A percentile compares a stretch with the other conserved stretches of the same genome.
phyloP scores from a whole-genome alignment of 768 basidiomycete species.

The Leccinum barrowsii region DNA sequence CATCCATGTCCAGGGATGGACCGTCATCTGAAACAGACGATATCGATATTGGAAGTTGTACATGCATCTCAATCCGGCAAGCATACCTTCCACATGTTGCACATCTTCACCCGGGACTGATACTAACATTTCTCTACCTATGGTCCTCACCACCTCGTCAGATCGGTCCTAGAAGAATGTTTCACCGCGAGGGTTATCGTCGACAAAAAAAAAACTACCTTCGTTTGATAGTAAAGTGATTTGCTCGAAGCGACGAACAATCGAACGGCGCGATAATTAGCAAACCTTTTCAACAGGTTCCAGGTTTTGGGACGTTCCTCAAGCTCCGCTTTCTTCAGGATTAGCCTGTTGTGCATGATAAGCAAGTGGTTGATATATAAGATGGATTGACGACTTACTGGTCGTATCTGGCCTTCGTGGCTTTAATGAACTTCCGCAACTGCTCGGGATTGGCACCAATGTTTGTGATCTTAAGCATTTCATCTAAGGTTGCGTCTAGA shows the following conservation, averaged over 20 bases:
- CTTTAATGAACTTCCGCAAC: too few relatives aligned
- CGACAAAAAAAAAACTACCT: too few relatives aligned
- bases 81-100: background rate
- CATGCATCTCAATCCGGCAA: background rate
- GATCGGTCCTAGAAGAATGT: too few relatives aligned
- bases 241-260: constrained; percentile 1
- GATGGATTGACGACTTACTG: too few relatives aligned
- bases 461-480: too few relatives aligned
- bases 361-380: too few relatives aligned
- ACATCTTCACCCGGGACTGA: constrained; percentile 2
- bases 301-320: background rate
- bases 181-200: too few relatives aligned
- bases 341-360: too few relatives aligned
- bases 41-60: background rate
- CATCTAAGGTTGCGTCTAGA: too few relatives aligned
- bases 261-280: constrained; percentile 3
- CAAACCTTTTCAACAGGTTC: constrained; percentile 2
- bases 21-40: background rate
- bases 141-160: too few relatives aligned
- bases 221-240: background rate
- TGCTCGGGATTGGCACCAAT: background rate
- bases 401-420: too few relatives aligned
- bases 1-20: background rate
- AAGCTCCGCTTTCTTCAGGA: background rate
- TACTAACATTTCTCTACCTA: too few relatives aligned